Evolutionary conservation across 2,329 filamentous ascomycete species (phyloP).

Genomic region (Monilinia laxa): DNA sequence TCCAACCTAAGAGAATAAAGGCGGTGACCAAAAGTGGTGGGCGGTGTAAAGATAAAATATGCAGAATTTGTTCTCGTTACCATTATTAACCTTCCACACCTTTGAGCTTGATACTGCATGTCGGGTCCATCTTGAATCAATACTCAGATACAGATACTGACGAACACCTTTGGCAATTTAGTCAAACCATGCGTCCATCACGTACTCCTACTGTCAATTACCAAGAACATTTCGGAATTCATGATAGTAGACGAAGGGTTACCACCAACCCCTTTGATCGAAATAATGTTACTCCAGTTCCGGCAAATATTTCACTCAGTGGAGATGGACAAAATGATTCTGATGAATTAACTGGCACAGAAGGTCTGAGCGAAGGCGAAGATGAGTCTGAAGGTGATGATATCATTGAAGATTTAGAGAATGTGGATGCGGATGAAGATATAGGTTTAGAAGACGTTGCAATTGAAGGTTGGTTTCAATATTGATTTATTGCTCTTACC

Average conservation of each 20-base stretch:
- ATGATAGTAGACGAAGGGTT: constrained; percentile 5
- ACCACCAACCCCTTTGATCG: constrained; percentile 14
- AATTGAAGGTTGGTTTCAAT: constrained; percentile 19
- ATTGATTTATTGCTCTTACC: neutral
- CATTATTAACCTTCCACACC: no score
- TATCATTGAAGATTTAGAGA: constrained; percentile 2
- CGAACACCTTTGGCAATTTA: neutral
- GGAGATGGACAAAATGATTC: constrained; percentile 1
- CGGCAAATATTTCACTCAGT: neutral
- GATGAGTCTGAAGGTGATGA: constrained; percentile 5
- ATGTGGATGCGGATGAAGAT: constrained; percentile 24
- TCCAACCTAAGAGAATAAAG: neutral
- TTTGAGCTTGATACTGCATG: neutral
- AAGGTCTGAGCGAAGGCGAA: constrained; percentile 16
- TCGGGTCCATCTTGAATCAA: neutral
- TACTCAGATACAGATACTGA: neutral
- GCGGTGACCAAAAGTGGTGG: constrained; percentile 8
- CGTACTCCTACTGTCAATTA: constrained; percentile 14
- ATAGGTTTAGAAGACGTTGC: constrained; percentile 24
- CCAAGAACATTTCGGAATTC: constrained; percentile 20
- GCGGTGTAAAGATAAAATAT: constrained; percentile 5
- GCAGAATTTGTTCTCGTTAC: neutral
- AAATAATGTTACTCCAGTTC: neutral
- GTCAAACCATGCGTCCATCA: constrained; percentile 7
- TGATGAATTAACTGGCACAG: constrained; percentile 12